Base-by-base conservation (phyloP, 768 basidiomycete genomes). In the Exidia glandulosa region DNA sequence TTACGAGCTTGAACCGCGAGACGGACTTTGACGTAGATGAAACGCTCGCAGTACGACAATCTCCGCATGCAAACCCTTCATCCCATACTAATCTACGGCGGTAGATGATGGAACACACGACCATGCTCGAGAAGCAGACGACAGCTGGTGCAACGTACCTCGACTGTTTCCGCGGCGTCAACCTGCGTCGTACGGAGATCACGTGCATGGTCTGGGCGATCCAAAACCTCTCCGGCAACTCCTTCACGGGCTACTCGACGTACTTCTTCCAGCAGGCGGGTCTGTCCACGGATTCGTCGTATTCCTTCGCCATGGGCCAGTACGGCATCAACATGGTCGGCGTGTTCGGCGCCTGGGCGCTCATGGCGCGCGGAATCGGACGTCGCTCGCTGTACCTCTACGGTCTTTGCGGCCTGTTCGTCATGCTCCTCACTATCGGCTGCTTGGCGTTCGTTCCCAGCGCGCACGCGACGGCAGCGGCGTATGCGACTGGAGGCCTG, bases 81-180 rank as follows among this genome's bases (percentile, higher is more conserved):
- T n/a, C n/a, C n/a, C n/a, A n/a, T n/a, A n/a, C n/a, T n/a, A n/a
- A n/a, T n/a, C n/a, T n/a, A n/a, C n/a, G n/a, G n/a, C n/a, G n/a
- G n/a, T n/a, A n/a, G 58, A 68, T 71, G 62, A 72, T 72, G 61
- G 58, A 65, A 36, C 71, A 73, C 62, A 72, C 74, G 29, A 73
- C 70, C 33, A 70, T 67, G 57, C 41, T 73, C 31, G 74, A 75
- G 63, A 66, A 66, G 60, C 60, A 67, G 30, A 64, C 68, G 57
- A 66, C 68, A 3, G 59, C 62, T 2, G 73, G 73, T 1, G 63
- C 71, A 6, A 63, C 64, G 5, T 76, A 75, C 65, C 32, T 63
- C 10, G 73, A 76, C 61, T 73, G 73, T 64, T 64, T 65, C 64
- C 63, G 64, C 54, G 65, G 65, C 13, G 60, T 65, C 56, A 70